Conservation (phyloP, 495 filamentous ascomycete species). For the Pseudevernia furfuracea region DNA sequence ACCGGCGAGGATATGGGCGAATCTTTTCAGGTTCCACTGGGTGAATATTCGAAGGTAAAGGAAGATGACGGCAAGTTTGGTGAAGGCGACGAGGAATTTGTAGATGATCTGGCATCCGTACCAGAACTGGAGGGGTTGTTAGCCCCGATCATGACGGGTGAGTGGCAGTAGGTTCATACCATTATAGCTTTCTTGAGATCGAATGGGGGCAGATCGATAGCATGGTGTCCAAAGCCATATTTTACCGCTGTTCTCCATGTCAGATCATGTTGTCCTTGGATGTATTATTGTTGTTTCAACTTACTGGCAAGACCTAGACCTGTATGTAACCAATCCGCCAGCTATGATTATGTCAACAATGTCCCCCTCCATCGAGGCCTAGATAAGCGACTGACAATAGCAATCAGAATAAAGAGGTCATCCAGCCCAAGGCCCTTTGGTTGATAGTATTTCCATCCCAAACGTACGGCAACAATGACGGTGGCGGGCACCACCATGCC, state of each 20-base stretch:
- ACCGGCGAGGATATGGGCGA: background rate
- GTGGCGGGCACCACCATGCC: conserved; percentile 7
- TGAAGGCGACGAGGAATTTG: conserved; percentile 10
- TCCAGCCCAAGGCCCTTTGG: conserved; percentile 4
- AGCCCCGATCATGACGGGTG: background rate
- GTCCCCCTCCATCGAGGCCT: background rate
- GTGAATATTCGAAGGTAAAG: background rate
- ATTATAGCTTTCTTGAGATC: background rate
- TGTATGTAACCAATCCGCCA: background rate
- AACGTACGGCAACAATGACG: background rate
- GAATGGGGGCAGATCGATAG: background rate
- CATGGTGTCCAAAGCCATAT: conserved; percentile 4
- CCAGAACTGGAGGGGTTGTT: background rate
- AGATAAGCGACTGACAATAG: background rate
- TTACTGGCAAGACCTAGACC: conserved; percentile 2
- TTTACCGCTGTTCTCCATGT: background rate
- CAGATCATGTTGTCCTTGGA: background rate
- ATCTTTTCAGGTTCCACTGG: background rate
- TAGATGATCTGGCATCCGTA: conserved; percentile 4
- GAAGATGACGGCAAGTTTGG: conserved; percentile 6
- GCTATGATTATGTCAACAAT: background rate
- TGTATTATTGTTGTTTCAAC: background rate
- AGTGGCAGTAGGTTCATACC: background rate
- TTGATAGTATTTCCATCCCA: conserved; percentile 2
- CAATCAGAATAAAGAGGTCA: background rate